phyloP scores from a whole-genome alignment of 2,329 filamentous ascomycete genomes.

The Trichophyton equinum region DNA sequence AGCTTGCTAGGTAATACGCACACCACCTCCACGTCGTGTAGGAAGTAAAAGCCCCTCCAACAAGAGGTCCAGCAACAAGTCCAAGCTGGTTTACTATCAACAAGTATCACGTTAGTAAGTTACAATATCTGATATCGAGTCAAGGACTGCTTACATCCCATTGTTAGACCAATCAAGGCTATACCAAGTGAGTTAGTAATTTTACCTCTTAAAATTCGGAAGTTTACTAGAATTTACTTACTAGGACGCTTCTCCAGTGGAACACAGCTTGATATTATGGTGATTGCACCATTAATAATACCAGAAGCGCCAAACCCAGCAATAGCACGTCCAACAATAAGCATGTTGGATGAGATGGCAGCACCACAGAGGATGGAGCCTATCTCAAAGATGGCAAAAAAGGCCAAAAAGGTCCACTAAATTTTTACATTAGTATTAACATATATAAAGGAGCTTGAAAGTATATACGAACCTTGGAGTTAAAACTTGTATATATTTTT shows the following conservation, averaged over 20 bases:
- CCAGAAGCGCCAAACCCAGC: slow-evolving; percentile 19
- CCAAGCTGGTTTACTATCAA: slow-evolving; percentile 22
- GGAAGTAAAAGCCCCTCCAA: slow-evolving; percentile 33
- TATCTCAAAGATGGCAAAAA: slow-evolving; percentile 23
- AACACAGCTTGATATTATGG: slow-evolving; percentile 10
- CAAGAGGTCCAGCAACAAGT: slow-evolving; percentile 27
- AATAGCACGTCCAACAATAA: slow-evolving; percentile 20
- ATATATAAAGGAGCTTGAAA: no score
- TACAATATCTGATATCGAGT: background rate
- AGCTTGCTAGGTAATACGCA: slow-evolving; percentile 11
- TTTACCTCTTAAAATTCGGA: background rate
- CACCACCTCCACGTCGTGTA: slow-evolving; percentile 32
- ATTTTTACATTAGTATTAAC: no score
- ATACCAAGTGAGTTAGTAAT: background rate
- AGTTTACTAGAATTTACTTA: background rate
- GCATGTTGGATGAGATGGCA: slow-evolving; percentile 18
- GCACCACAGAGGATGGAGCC: slow-evolving; percentile 18
- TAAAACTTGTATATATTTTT: slow-evolving; percentile 21
- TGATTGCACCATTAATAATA: slow-evolving; percentile 15
- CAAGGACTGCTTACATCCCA: background rate
- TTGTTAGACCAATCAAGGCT: background rate
- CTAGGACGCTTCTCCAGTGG: background rate
- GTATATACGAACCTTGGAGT: slow-evolving; percentile 18
- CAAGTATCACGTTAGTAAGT: slow-evolving; percentile 8
- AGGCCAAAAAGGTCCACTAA: slow-evolving; percentile 22